phyloP scores from a whole-genome alignment of 352 stramenopile genomes.

The Phytophthora kernoviae region DNA sequence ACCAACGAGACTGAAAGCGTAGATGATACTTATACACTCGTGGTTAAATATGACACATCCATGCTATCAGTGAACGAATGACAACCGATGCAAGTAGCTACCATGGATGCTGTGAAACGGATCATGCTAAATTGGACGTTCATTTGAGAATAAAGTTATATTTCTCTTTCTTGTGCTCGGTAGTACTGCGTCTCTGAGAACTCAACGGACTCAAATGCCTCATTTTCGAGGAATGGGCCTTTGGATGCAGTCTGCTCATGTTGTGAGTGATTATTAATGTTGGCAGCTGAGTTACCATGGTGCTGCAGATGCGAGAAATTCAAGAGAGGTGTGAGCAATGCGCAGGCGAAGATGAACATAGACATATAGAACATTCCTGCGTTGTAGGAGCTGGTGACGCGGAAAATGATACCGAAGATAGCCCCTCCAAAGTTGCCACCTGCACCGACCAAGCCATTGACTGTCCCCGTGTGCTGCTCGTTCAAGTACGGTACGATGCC shows the following conservation, averaged over 20 bases:
- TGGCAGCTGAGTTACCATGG: conserved; percentile 6
- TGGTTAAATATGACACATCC: no score
- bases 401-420: conserved; percentile 75
- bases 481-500: conserved; percentile 80
- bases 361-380: conserved; percentile 57
- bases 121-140: conserved; percentile 3
- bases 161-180: neutral
- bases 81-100: neutral
- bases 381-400: conserved; percentile 38
- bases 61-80: neutral
- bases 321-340: conserved; percentile 50
- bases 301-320: conserved; percentile 38
- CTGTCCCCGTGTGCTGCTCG: conserved; percentile 63
- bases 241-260: conserved; percentile 9
- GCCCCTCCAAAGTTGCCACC: conserved; percentile 73
- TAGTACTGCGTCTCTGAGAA: conserved; percentile 8
- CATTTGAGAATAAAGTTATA: neutral
- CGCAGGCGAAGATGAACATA: conserved; percentile 59
- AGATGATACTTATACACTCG: no score
- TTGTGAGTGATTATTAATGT: conserved; percentile 6
- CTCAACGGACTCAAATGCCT: neutral
- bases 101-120: conserved; percentile 5
- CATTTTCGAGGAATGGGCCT: conserved; percentile 5
- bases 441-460: conserved; percentile 69
- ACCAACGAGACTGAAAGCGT: no score